Base-by-base conservation (phyloP, 2,329 filamentous ascomycete genomes). In the Fusarium sp. region DNA sequence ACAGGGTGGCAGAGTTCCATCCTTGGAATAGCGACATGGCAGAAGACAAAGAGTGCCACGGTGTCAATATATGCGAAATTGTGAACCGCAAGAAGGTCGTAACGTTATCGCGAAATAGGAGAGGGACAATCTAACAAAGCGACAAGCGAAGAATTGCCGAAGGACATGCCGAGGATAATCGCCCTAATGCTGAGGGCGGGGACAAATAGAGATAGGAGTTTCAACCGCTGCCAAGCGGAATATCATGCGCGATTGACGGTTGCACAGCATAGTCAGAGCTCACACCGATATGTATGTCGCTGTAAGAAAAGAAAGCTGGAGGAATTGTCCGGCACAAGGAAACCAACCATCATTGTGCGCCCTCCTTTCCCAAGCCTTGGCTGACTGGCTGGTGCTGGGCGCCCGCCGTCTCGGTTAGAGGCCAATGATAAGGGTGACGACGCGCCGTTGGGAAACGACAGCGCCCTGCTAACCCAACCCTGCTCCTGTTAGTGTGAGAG, bases 71-170 rank as follows among this genome's bases (percentile, higher is more conserved):
- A 29, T 18, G 24, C n/a, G 24, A 52, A 52, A 29, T 29, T 47
- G 22, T 47, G 22, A 47, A 18, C 45, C 6, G 31, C 47, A 29
- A 31, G 16, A 6, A 11, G 18, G 13, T 31, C 47, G 6, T 31
- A 29, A n/a, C 24, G 24, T n/a, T 29, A 24, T 31, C 24, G 24
- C 16, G 10, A n/a, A n/a, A 52, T 4, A 29, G 18, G 10, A 20
- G 47, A 20, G 18, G 24, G 16, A 88, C 24, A 52, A 11, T 52
- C 27, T 52, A 18, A 20, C 27, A 76, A 79, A 45, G 72, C 76
- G 9, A 24, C 75, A 79, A 18, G 34, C 16, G 35, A 22, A 38
- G 62, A 61, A 42, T 62, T 62, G 40, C 59, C 59, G 40, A 50
- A 45, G 45, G 14, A 35, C n/a, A 20, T 62, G 34, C 59, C 59